These are phyloP conservation scores for Rhypophila decipiens DNA, from an alignment of 495 filamentous ascomycete genomes.

Conservation along the genomic window DNA sequence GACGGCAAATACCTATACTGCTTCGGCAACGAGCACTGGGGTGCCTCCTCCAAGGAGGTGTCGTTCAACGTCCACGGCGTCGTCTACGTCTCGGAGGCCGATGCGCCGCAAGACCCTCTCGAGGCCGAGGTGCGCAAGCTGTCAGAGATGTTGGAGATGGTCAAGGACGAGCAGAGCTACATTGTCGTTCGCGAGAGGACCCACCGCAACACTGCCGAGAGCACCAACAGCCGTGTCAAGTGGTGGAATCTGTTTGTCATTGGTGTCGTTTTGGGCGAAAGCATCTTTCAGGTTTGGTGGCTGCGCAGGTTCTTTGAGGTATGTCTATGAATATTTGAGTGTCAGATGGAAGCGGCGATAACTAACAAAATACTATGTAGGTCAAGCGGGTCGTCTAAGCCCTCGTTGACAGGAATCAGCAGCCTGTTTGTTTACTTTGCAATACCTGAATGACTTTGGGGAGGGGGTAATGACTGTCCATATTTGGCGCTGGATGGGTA, in stretches of 20 bases:
- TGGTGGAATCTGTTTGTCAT: slow-evolving; percentile 99
- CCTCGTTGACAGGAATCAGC: no score
- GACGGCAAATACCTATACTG: slow-evolving; percentile 94
- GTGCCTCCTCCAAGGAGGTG: slow-evolving; percentile 87
- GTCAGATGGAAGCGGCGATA: neutral
- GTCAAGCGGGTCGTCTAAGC: slow-evolving; percentile 32
- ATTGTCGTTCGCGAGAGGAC: slow-evolving; percentile 92
- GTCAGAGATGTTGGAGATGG: slow-evolving; percentile 78
- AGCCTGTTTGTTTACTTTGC: slow-evolving; percentile 9
- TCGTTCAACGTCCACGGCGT: slow-evolving; percentile 99
- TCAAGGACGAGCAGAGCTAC: slow-evolving; percentile 96
- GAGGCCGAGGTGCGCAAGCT: slow-evolving; percentile 85
- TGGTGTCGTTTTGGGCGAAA: slow-evolving; percentile 80
- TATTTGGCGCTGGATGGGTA: slow-evolving; percentile 9
- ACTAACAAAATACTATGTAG: slow-evolving; percentile 6
- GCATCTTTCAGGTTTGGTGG: slow-evolving; percentile 99
- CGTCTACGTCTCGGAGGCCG: slow-evolving; percentile 89
- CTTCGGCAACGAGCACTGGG: slow-evolving; percentile 98
- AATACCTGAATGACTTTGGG: slow-evolving; percentile 8
- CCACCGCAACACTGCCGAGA: slow-evolving; percentile 97
- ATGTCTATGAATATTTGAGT: slow-evolving; percentile 1
- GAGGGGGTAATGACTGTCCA: neutral
- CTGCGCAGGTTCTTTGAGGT: slow-evolving; percentile 98
- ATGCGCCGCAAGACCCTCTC: slow-evolving; percentile 78
- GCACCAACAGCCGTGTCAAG: slow-evolving; percentile 93